A percentile compares a stretch with the other conserved stretches of the same genome.
phyloP scores from a whole-genome alignment of 306 rosid species.

The Rubus parviflorus region DNA sequence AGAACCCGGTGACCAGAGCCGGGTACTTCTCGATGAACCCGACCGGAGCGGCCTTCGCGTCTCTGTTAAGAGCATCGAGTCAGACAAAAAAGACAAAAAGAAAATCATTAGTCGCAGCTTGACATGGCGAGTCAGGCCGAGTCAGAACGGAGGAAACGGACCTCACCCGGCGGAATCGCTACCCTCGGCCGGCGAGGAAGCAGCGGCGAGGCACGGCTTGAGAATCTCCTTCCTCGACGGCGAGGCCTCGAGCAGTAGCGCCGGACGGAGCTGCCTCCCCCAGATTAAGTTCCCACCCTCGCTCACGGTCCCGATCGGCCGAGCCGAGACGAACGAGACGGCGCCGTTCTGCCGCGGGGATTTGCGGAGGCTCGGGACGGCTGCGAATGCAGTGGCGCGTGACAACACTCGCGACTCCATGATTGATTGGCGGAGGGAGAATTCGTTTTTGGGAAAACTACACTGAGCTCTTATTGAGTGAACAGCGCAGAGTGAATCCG shows the following conservation, averaged over 20 bases:
- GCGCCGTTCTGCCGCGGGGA: conserved; percentile 36
- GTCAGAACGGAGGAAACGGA: conserved; percentile 88
- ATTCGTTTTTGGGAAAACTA: neutral
- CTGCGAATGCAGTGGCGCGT: conserved; percentile 62
- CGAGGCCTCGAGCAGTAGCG: conserved; percentile 48
- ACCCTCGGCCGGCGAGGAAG: conserved; percentile 60
- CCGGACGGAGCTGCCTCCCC: conserved; percentile 93
- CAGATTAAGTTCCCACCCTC: conserved; percentile 83
- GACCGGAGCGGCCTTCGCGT: conserved; percentile 63
- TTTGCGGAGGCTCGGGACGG: conserved; percentile 46
- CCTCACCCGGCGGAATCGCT: conserved; percentile 99
- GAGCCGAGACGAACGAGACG: conserved; percentile 38
- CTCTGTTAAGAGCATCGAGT: conserved; percentile 44
- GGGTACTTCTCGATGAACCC: conserved; percentile 56
- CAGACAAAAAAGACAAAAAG: conserved; percentile 18
- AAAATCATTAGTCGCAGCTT: neutral
- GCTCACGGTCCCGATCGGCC: conserved; percentile 52
- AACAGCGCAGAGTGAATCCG: too few relatives aligned
- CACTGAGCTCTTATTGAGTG: conserved; percentile 19
- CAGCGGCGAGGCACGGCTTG: conserved; percentile 59
- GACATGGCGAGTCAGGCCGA: conserved; percentile 20
- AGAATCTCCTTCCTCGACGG: conserved; percentile 47
- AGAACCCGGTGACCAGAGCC: conserved; percentile 47
- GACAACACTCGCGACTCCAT: conserved; percentile 96
- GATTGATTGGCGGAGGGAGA: neutral